Evolutionary conservation across 2,329 filamentous ascomycete genomes (phyloP), one percentile per base, ranked within the genome.

Genomic region (Alternaria longipes): DNA sequence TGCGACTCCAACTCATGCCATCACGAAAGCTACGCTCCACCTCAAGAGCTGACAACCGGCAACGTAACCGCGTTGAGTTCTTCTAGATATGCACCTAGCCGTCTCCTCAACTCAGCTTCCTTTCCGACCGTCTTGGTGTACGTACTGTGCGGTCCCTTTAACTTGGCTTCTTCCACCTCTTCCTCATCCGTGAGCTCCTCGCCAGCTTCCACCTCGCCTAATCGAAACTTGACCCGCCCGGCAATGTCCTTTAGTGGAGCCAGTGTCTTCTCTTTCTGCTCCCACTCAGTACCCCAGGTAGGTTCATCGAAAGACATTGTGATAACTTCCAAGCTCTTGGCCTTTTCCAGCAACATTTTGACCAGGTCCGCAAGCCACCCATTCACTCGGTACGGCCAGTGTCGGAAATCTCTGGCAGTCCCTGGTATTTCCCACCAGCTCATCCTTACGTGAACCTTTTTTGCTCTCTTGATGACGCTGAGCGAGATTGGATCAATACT

Each of bases 311-410:
- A 40, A 22, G 55, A 52, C 2, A 62, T 4, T 5, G 45, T 45
- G 12, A 62, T 14, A 1, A 20, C 16, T 5, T 55, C 38, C 20
- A 62, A 16, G 28, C 22, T 50, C 18, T 28, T 28, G 5, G 41
- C 67, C 30, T 71, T 59, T 16, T 62, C 20, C 6, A 53, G 46
- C 38, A 71, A n/a, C 50, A 68, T 11, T 12, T 12, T 3, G 2
- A 61, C 49, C 20, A 56, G 59, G 11, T 65, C 59, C 8, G n/a
- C 40, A 11, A 69, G 32, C 63, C 65, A 68, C 7, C 47, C 47
- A 12, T n/a, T 54, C 46, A 59, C 50, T 11, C 14, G 18, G 12
- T 50, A 56, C 3, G 40, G 34, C 32, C 20, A 58, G 7, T 16
- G 12, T 14, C n/a, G 18, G 5, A 5, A 44, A 8, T 32, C n/a